A percentile compares a stretch with the other conserved stretches of the same genome.
phyloP scores from a whole-genome alignment of 176 grass and related monocot species.

The barley (Hordeum vulgare) region DNA sequence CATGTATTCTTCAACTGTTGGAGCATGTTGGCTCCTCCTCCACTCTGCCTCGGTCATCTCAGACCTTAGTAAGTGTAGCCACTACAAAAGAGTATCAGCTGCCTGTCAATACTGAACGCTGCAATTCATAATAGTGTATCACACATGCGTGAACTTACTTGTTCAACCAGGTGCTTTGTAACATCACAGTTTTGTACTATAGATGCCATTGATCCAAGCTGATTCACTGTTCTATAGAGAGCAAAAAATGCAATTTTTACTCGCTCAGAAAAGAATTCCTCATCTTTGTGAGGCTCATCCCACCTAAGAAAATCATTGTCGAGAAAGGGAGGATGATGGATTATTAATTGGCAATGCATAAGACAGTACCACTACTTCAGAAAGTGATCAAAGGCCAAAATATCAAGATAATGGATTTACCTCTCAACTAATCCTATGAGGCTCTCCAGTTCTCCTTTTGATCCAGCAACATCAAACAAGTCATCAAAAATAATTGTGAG shows the following conservation, averaged over 20 bases:
- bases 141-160: conserved; percentile 28
- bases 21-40: conserved; percentile 20
- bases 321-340: neutral
- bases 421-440: neutral
- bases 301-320: conserved; percentile 33
- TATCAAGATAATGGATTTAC: neutral
- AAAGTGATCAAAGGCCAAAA: neutral
- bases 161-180: conserved; percentile 47
- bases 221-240: conserved; percentile 46
- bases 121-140: neutral
- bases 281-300: conserved; percentile 45
- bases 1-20: conserved; percentile 50
- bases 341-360: neutral
- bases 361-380: neutral
- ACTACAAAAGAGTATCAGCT: conserved; percentile 25
- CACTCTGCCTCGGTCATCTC: conserved; percentile 68
- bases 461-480: neutral
- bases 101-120: neutral
- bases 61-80: conserved; percentile 48
- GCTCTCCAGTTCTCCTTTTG: neutral
- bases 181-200: conserved; percentile 40
- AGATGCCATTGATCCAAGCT: conserved; percentile 54
- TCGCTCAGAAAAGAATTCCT: conserved; percentile 57
- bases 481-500: neutral
- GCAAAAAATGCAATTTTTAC: conserved; percentile 66